Percentiles rank a stretch among this genome's conserved stretches.
Evolutionary conservation across 2,329 filamentous ascomycete genomes (phyloP).

Genomic region (Colletotrichum trifolii): DNA sequence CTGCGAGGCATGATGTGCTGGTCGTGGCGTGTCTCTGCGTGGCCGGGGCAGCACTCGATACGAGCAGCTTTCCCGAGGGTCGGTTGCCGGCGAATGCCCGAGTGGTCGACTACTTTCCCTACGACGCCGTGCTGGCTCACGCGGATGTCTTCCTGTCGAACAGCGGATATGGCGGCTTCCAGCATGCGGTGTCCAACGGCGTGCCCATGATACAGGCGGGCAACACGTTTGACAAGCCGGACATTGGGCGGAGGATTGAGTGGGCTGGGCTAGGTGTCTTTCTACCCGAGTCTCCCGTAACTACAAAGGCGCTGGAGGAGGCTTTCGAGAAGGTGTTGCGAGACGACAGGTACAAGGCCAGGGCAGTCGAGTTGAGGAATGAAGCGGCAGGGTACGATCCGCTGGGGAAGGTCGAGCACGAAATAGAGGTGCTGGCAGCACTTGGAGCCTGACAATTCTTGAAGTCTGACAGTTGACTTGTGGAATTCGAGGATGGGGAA

Average conservation of each 20-base stretch:
- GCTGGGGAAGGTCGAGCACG: background rate
- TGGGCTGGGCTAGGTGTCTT: conserved; percentile 38
- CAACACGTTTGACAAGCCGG: conserved; percentile 48
- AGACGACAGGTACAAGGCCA: conserved; percentile 34
- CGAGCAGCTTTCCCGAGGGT: conserved; percentile 37
- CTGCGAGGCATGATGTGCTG: conserved; percentile 49
- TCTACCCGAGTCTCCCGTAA: conserved; percentile 45
- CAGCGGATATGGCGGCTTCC: conserved; percentile 60
- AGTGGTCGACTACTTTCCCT: conserved; percentile 60
- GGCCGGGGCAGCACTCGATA: background rate
- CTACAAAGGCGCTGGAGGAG: conserved; percentile 26
- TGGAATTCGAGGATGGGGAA: too few species aligned
- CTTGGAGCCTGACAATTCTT: too few species aligned
- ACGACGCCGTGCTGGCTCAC: conserved; percentile 57
- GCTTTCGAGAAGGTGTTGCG: conserved; percentile 39
- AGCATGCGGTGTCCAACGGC: conserved; percentile 56
- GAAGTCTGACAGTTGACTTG: too few species aligned
- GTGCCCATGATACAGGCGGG: conserved; percentile 61
- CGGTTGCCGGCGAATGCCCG: conserved; percentile 53
- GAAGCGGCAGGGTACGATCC: conserved; percentile 27
- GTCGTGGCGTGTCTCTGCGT: conserved; percentile 41
- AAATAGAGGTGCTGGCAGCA: conserved; percentile 1
- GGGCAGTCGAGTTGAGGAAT: conserved; percentile 38
- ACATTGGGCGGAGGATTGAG: conserved; percentile 42
- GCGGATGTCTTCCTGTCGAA: conserved; percentile 59